These are phyloP conservation scores for Aspergillus leporis DNA, from an alignment of 495 filamentous ascomycete species.

Conservation along the genomic window DNA sequence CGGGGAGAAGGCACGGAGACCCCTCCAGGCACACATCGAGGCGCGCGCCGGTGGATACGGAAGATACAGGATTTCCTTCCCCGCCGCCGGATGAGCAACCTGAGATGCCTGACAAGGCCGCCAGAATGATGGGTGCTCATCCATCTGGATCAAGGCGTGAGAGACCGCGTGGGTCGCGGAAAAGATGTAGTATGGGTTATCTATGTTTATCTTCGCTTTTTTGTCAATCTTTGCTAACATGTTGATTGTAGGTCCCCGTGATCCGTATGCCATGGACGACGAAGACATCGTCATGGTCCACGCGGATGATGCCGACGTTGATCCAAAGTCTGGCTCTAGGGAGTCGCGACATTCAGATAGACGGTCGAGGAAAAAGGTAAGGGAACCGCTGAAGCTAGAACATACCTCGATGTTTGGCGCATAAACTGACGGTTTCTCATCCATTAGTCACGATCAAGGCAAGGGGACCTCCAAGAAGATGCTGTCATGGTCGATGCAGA, in stretches of 20 bases:
- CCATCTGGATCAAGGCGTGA: constrained; percentile 37
- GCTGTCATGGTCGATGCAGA: constrained; percentile 50
- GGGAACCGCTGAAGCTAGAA: constrained; percentile 3
- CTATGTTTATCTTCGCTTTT: background rate
- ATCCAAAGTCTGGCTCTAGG: constrained; percentile 35
- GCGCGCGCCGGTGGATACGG: constrained; percentile 51
- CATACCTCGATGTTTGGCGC: background rate
- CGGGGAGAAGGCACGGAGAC: constrained; percentile 40
- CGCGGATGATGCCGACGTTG: constrained; percentile 44
- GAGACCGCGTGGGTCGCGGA: constrained; percentile 36
- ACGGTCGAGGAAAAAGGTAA: constrained; percentile 42
- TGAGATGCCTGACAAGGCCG: constrained; percentile 55
- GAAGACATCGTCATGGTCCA: constrained; percentile 62
- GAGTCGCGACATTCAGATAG: constrained; percentile 37
- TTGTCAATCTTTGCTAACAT: constrained; percentile 9
- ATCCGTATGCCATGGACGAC: constrained; percentile 60
- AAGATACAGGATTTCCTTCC: constrained; percentile 49
- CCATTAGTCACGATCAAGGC: constrained; percentile 29
- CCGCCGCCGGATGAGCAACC: constrained; percentile 53
- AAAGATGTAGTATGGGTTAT: constrained; percentile 39
- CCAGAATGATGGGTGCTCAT: constrained; percentile 58
- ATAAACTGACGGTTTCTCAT: constrained; percentile 1
- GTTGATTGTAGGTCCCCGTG: constrained; percentile 41
- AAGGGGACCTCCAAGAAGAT: constrained; percentile 41
- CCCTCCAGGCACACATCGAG: constrained; percentile 45